These are phyloP conservation scores for Cryptosporidium tyzzeri DNA, from an alignment of 169 alveolate species.

Conservation along the genomic window DNA sequence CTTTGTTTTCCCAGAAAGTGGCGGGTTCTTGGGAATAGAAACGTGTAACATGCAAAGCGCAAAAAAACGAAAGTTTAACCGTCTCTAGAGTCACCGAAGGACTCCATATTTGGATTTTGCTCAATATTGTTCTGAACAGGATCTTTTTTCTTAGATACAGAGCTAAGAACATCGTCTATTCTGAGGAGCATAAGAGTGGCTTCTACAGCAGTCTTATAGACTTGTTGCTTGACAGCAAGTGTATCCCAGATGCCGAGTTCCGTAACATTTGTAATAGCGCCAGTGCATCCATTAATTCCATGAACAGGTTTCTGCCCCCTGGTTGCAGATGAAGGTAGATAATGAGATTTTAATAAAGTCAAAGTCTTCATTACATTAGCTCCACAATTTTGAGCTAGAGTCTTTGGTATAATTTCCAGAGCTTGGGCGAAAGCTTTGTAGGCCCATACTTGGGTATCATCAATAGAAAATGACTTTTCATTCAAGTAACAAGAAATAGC, in stretches of 20 bases:
- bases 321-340: background rate
- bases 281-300: slow-evolving; percentile 96
- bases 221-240: slow-evolving; percentile 94
- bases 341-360: slow-evolving; percentile 16
- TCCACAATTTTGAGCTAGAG: slow-evolving; percentile 98
- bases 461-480: slow-evolving; percentile 87
- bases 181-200: slow-evolving; percentile 94
- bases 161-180: slow-evolving; percentile 96
- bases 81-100: slow-evolving; percentile 74
- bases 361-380: slow-evolving; percentile 92
- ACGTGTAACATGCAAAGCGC: background rate
- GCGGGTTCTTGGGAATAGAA: background rate
- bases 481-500: slow-evolving; percentile 92
- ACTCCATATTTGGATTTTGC: slow-evolving; percentile 44
- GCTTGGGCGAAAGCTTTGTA: slow-evolving; percentile 98
- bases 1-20: background rate
- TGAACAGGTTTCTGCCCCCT: slow-evolving; percentile 28
- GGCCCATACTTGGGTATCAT: slow-evolving; percentile 94
- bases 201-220: slow-evolving; percentile 96
- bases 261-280: slow-evolving; percentile 90
- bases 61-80: background rate
- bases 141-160: slow-evolving; percentile 86
- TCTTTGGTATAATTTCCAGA: slow-evolving; percentile 98
- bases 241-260: slow-evolving; percentile 93
- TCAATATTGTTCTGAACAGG: slow-evolving; percentile 34